These are phyloP conservation scores for Fremontodendron californicum DNA, from an alignment of 345 rosid genomes.

Conservation along the genomic window DNA sequence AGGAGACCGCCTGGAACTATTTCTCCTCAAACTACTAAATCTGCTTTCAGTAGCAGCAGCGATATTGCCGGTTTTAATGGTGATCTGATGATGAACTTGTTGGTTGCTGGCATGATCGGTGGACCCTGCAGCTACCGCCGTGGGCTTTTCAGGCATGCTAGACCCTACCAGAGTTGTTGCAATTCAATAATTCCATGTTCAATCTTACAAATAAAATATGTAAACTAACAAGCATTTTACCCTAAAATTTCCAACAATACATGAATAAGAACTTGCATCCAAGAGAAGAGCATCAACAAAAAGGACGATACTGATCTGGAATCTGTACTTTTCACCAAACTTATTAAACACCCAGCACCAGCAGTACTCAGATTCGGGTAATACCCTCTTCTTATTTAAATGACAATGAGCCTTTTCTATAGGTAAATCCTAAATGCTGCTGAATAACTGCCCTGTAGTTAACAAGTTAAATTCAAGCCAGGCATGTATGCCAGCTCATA, in stretches of 20 bases:
- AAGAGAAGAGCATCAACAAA: background rate
- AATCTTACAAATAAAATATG: background rate
- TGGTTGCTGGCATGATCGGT: slow-evolving; percentile 35
- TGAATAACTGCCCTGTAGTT: background rate
- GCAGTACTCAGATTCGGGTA: background rate
- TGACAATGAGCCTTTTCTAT: background rate
- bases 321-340: background rate
- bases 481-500: background rate
- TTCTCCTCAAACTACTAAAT: slow-evolving; percentile 40
- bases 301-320: background rate
- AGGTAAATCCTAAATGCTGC: background rate
- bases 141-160: slow-evolving; percentile 55
- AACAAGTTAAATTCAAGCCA: background rate
- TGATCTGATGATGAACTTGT: slow-evolving; percentile 74
- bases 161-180: slow-evolving; percentile 27
- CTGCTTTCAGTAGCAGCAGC: slow-evolving; percentile 40
- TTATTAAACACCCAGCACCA: slow-evolving; percentile 11
- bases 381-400: background rate
- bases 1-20: slow-evolving; percentile 63
- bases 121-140: slow-evolving; percentile 27
- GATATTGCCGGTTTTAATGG: slow-evolving; percentile 49
- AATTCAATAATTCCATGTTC: slow-evolving; percentile 14
- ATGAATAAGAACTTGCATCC: slow-evolving; percentile 10
- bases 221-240: background rate
- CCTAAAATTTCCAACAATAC: slow-evolving; percentile 10